Percentiles rank a stretch among this genome's conserved stretches.
These are phyloP conservation scores for Pinus albicaulis DNA, from an alignment of 75 land plant species.

Conservation along the genomic window DNA sequence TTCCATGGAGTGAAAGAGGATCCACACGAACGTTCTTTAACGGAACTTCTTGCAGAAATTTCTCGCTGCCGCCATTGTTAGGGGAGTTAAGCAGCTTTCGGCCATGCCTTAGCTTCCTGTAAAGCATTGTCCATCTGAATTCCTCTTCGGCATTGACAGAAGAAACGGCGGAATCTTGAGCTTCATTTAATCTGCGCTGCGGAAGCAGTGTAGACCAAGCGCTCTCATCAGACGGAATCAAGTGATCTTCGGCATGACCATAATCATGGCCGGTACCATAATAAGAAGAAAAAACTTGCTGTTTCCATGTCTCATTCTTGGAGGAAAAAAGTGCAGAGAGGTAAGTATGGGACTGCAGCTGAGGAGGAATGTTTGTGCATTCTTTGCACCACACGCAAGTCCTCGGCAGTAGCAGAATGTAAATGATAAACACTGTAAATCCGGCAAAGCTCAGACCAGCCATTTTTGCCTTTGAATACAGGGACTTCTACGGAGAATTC, in stretches of 20 bases:
- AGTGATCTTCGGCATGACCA: conserved; percentile 10
- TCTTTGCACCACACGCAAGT: conserved; percentile 25
- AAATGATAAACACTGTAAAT: too few relatives aligned
- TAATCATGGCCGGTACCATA: neutral
- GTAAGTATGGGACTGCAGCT: conserved; percentile 57
- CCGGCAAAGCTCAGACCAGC: too few relatives aligned
- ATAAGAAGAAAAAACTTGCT: conserved; percentile 24
- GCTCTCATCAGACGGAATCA: conserved; percentile 36
- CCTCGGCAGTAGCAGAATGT: too few relatives aligned
- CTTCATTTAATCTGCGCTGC: neutral
- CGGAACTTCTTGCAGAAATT: conserved; percentile 57
- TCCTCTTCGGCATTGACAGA: neutral
- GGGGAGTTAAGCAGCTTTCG: neutral
- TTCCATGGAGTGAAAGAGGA: conserved; percentile 42
- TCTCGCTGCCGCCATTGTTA: neutral
- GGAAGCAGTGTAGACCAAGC: conserved; percentile 33
- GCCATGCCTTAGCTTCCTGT: neutral
- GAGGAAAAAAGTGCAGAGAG: conserved; percentile 33
- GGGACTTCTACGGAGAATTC: too few relatives aligned
- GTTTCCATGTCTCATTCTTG: conserved; percentile 31
- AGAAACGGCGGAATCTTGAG: neutral
- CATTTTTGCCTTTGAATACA: too few relatives aligned
- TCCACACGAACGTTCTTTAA: conserved; percentile 73
- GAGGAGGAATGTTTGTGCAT: conserved; percentile 67
- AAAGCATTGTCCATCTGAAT: neutral